phyloP scores from a whole-genome alignment of 1,139 yeast species.

The Yamadazyma trypodendri region DNA sequence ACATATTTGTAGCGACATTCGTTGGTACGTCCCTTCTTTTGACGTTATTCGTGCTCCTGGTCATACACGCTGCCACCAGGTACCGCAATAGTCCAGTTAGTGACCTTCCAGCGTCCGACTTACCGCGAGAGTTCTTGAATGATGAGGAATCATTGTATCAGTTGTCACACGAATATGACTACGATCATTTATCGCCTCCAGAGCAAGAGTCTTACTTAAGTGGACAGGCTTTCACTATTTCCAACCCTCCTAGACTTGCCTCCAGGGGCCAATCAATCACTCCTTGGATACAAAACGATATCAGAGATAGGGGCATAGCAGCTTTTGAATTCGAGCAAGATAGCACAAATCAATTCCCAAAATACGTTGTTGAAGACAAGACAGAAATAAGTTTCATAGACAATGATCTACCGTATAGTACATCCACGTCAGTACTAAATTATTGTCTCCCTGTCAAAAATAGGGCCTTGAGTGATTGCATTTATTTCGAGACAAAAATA shows the following conservation, averaged over 20 bases:
- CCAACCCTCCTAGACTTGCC: constrained; percentile 34
- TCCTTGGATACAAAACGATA: constrained; percentile 28
- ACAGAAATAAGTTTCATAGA: constrained; percentile 57
- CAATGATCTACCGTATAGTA: constrained; percentile 42
- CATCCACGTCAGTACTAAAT: constrained; percentile 53
- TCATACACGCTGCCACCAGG: background rate
- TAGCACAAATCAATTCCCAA: constrained; percentile 24
- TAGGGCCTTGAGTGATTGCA: constrained; percentile 54
- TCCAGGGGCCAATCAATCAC: constrained; percentile 36
- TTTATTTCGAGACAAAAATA: constrained; percentile 70
- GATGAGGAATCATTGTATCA: constrained; percentile 40
- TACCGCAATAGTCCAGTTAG: background rate
- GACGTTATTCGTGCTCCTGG: background rate
- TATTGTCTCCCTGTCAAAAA: constrained; percentile 62
- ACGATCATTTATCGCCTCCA: constrained; percentile 40
- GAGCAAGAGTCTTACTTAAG: constrained; percentile 38
- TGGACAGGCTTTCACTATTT: constrained; percentile 35
- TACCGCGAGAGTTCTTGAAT: constrained; percentile 41
- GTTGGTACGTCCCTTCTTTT: constrained; percentile 3
- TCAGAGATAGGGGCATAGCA: constrained; percentile 40
- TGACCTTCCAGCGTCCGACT: constrained; percentile 13
- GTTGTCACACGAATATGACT: constrained; percentile 40
- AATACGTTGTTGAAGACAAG: constrained; percentile 56
- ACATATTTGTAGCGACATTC: constrained; percentile 17
- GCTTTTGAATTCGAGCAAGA: constrained; percentile 47